Percentiles rank a stretch among this genome's conserved stretches.
Conservation (phyloP, 768 basidiomycete species). For the Hysterangium stoloniferum region DNA sequence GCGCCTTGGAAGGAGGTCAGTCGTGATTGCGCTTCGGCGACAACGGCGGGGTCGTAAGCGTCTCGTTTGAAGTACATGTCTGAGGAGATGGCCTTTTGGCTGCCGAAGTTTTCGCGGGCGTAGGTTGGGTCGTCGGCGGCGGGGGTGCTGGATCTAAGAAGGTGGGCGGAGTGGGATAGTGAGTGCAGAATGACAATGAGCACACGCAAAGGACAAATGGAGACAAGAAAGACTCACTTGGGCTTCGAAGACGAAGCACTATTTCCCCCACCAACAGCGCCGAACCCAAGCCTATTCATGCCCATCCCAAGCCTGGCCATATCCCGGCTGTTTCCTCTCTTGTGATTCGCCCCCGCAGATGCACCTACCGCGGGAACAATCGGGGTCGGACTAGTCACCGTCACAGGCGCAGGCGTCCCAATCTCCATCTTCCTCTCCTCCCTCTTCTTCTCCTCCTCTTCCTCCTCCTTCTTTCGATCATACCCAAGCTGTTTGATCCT, state of each 20-base stretch:
- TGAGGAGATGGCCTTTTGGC: slow-evolving; percentile 93
- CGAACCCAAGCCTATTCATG: slow-evolving; percentile 78
- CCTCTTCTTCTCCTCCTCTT: slow-evolving; percentile 68
- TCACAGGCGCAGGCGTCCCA: slow-evolving; percentile 29
- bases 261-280: slow-evolving; percentile 62
- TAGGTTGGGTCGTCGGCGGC: slow-evolving; percentile 60
- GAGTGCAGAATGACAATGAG: too few species aligned
- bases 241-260: slow-evolving; percentile 41
- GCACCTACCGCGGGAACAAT: slow-evolving; percentile 19
- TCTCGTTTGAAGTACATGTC: slow-evolving; percentile 96
- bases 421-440: slow-evolving; percentile 34
- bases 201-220: not conserved
- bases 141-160: slow-evolving; percentile 8
- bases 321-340: slow-evolving; percentile 39
- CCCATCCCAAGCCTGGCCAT: slow-evolving; percentile 56
- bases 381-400: slow-evolving; percentile 20
- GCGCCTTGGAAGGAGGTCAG: slow-evolving; percentile 85
- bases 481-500: slow-evolving; percentile 88
- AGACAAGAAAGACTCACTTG: slow-evolving; percentile 10
- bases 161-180: slow-evolving; percentile 11
- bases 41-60: slow-evolving; percentile 66
- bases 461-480: slow-evolving; percentile 76
- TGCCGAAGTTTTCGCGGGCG: slow-evolving; percentile 86
- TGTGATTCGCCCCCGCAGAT: slow-evolving; percentile 24
- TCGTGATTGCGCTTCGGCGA: slow-evolving; percentile 72